Evolutionary conservation across 148 eudicot species (phyloP).

Genomic region (Talinum fruticosum): DNA sequence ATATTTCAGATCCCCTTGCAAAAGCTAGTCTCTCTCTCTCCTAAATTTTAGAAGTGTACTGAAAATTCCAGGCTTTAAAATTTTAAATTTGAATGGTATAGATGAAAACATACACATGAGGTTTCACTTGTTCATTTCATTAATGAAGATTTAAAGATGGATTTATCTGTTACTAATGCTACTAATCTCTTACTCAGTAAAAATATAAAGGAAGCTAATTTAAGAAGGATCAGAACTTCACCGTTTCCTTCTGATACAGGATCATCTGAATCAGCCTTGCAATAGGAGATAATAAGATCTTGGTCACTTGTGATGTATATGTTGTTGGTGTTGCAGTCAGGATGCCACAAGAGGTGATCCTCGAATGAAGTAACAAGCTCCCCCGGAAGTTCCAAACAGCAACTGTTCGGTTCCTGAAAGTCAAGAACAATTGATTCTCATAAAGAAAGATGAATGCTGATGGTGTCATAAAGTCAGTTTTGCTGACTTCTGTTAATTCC

Average conservation of each 20-base stretch:
- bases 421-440: constrained; percentile 87
- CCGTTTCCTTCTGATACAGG: constrained; percentile 72
- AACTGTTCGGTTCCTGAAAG: constrained; percentile 83
- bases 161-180: background rate
- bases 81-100: background rate
- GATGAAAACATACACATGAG: background rate
- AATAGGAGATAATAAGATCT: constrained; percentile 93
- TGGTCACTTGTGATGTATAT: constrained; percentile 93
- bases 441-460: constrained; percentile 94
- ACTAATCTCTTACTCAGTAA: background rate
- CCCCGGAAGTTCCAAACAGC: constrained; percentile 99
- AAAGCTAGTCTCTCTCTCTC: background rate
- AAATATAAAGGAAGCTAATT: background rate
- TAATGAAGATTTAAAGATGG: background rate
- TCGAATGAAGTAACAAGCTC: constrained; percentile 96
- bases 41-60: background rate
- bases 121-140: background rate
- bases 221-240: constrained; percentile 16
- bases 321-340: constrained; percentile 97
- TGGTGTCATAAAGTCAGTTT: constrained; percentile 90
- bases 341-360: constrained; percentile 97
- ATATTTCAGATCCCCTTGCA: background rate
- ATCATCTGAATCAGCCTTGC: constrained; percentile 89
- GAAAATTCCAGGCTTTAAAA: background rate
- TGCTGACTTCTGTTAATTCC: constrained; percentile 85